Evolutionary conservation across 805 yeast genomes (phyloP).

Genomic region (Lipomyces sp.): DNA sequence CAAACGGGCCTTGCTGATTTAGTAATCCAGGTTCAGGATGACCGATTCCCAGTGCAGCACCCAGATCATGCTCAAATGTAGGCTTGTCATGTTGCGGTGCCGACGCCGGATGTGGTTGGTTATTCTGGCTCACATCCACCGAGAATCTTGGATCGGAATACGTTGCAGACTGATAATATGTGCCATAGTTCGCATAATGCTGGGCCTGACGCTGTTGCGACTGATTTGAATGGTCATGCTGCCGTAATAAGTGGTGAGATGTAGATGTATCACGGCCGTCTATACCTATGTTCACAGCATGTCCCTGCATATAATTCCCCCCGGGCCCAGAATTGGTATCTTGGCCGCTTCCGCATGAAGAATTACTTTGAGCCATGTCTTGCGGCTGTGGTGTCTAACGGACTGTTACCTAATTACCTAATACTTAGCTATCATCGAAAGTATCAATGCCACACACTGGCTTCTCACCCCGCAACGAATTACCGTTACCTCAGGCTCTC

Average conservation of each 20-base stretch:
- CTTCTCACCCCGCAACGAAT: not conserved
- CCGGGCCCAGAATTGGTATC: not conserved
- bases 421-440: too few relatives aligned
- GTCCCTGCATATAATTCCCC: not conserved
- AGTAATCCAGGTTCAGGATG: not conserved
- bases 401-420: not conserved
- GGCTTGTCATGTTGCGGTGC: slow-evolving; percentile 12
- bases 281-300: not conserved
- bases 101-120: slow-evolving; percentile 9
- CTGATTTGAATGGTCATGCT: slow-evolving; percentile 14
- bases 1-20: not conserved
- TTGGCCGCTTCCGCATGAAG: not conserved
- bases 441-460: too few relatives aligned
- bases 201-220: slow-evolving; percentile 7
- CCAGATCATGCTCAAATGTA: slow-evolving; percentile 18
- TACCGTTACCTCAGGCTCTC: not conserved
- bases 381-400: not conserved
- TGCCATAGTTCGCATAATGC: slow-evolving; percentile 10
- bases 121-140: not conserved
- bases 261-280: not conserved
- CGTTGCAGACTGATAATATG: slow-evolving; percentile 9
- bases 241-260: slow-evolving; percentile 5
- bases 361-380: not conserved
- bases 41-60: not conserved
- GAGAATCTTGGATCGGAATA: slow-evolving; percentile 6